Percentiles rank a stretch among this genome's conserved stretches.
Evolutionary conservation across 495 filamentous ascomycete genomes (phyloP).

Genomic region (Stereocaulon alpinum): DNA sequence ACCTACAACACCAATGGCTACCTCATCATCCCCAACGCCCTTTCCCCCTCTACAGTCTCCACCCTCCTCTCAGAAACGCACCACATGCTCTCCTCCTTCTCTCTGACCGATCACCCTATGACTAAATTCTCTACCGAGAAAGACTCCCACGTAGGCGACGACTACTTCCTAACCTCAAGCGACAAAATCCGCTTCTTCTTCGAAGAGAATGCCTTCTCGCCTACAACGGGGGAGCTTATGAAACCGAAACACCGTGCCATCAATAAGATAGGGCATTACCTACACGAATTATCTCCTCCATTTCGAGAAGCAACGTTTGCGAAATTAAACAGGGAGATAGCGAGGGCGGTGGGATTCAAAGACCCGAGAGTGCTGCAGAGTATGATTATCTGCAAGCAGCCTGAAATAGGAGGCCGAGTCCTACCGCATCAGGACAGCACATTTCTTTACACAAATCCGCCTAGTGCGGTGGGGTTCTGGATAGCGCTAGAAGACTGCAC

Average conservation of each 20-base stretch:
- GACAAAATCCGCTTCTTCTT: constrained; percentile 97
- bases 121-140: constrained; percentile 78
- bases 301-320: constrained; percentile 55
- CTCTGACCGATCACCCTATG: constrained; percentile 72
- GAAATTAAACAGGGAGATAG: constrained; percentile 51
- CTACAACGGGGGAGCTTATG: constrained; percentile 40
- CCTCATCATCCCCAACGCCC: constrained; percentile 73
- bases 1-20: constrained; percentile 78
- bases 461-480: constrained; percentile 87
- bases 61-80: constrained; percentile 65
- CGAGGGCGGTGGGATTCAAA: constrained; percentile 56
- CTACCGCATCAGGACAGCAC: constrained; percentile 82
- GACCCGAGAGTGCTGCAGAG: constrained; percentile 76
- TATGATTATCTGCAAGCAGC: constrained; percentile 98
- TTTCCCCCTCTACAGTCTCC: constrained; percentile 50
- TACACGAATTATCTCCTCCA: constrained; percentile 63
- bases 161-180: constrained; percentile 81
- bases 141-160: constrained; percentile 70
- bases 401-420: constrained; percentile 84
- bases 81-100: constrained; percentile 62
- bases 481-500: constrained; percentile 91
- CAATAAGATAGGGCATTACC: constrained; percentile 93
- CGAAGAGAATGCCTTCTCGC: constrained; percentile 57
- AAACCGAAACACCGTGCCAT: constrained; percentile 75
- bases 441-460: constrained; percentile 87